Base-by-base conservation (phyloP, 2,329 filamentous ascomycete species). In the Fusarium nematophilum region DNA sequence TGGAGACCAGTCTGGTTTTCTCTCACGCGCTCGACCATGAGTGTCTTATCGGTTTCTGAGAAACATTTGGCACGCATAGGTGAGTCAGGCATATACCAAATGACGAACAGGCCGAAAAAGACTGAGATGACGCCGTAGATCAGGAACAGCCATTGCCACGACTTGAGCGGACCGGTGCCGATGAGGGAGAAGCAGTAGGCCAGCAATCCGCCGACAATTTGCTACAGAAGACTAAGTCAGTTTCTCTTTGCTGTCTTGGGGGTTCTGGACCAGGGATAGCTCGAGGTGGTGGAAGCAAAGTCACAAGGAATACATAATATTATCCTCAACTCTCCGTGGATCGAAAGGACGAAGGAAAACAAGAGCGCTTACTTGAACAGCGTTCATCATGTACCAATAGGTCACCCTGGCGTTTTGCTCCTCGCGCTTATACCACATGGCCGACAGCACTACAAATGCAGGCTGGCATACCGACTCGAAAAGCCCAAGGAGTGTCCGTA, bases 1-100 rank as follows among this genome's bases (percentile, higher is more conserved):
- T 87, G 83, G 18, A 87, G 75, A 47, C 85, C 84, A 0, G 85
- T 87, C 72, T 86, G 83, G 72, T 87, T 87, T 46, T 78, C 75
- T 11, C 83, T 80, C 3, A 87, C 81, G 1, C 85, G 81, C 71
- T 86, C 84, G 3, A 87, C 75, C 81, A 86, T 84, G 37, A 88
- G 77, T 29, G 78, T 78, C 76, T 90, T 90, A 70, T 89, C 86
- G 51, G 84, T 79, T 67, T 90, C 87, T n/a, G 76, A 80, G 68
- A 87, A 89, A 72, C 86, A 90, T 71, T 88, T 87, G 30, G 88
- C 87, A 11, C 86, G 81, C 87, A 90, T 90, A 1, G 88, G 88
- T n/a, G 82, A 86, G 73, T 91, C 88, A 7, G 87, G 87, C 78
- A 90, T 83, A 76, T 81, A 87, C 67, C 75, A 83, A 30, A 83